Percentiles rank a stretch among this genome's conserved stretches.
Conservation (phyloP, 73 alveolate species). For the Paramecium sonneborni region DNA sequence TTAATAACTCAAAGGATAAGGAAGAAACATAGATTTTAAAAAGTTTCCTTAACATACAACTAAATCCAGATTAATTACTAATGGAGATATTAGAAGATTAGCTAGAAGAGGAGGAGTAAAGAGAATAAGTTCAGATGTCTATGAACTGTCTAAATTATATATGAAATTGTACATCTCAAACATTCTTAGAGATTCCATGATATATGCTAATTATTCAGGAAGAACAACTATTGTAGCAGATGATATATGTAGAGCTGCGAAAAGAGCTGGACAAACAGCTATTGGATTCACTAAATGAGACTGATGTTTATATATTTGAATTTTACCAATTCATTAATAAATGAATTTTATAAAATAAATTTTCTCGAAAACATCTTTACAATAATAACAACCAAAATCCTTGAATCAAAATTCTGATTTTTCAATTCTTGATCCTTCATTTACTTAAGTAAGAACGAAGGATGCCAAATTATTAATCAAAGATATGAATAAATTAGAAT, state of each 20-base stretch:
- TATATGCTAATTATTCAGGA: slow-evolving; percentile 59
- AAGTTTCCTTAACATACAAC: not conserved
- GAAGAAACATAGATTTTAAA: slow-evolving; percentile 3
- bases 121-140: slow-evolving; percentile 76
- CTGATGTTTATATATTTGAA: not conserved
- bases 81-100: slow-evolving; percentile 86
- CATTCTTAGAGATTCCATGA: slow-evolving; percentile 78
- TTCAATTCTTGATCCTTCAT: not conserved
- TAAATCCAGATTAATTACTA: slow-evolving; percentile 57
- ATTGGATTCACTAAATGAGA: slow-evolving; percentile 4
- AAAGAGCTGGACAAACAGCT: slow-evolving; percentile 24
- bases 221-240: slow-evolving; percentile 25
- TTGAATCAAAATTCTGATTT: not conserved
- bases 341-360: slow-evolving; percentile 27
- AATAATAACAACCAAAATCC: not conserved
- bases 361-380: not conserved
- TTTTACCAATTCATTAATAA: not conserved
- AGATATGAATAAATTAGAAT: not conserved
- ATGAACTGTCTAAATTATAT: slow-evolving; percentile 76
- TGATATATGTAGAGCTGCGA: slow-evolving; percentile 38
- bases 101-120: slow-evolving; percentile 94
- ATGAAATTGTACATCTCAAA: slow-evolving; percentile 72
- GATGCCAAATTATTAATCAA: not conserved
- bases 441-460: slow-evolving; percentile 3
- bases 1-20: not conserved